Percentiles rank a stretch among this genome's conserved stretches.
Conservation (phyloP, 306 rosid species). For the Oemleria cerasiformis region DNA sequence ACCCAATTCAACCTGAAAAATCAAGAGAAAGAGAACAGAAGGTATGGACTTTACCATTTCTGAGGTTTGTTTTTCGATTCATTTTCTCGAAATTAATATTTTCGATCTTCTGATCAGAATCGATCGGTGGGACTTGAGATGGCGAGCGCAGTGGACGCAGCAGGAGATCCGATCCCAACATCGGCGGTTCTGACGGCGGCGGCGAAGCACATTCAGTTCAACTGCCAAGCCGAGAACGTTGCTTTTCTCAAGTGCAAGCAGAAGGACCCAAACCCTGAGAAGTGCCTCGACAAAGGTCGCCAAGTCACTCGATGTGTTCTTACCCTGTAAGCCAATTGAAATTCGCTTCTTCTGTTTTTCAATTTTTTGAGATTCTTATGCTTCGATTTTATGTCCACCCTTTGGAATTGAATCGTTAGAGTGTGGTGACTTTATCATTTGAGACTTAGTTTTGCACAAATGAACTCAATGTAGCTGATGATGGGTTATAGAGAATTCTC, state of each 20-base stretch:
- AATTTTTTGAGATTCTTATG: neutral
- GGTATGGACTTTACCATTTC: neutral
- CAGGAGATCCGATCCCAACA: slow-evolving; percentile 91
- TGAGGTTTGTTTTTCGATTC: neutral
- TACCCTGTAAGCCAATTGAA: slow-evolving; percentile 51
- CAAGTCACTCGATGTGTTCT: slow-evolving; percentile 91
- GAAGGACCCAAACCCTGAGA: slow-evolving; percentile 88
- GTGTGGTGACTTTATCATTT: neutral
- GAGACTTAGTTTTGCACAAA: neutral
- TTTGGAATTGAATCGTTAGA: neutral
- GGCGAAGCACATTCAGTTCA: slow-evolving; percentile 71
- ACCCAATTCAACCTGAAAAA: neutral
- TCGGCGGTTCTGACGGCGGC: slow-evolving; percentile 89
- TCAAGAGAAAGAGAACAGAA: too few relatives aligned
- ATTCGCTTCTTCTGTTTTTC: neutral
- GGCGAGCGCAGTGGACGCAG: slow-evolving; percentile 74
- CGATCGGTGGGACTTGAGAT: slow-evolving; percentile 39
- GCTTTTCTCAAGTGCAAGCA: slow-evolving; percentile 87
- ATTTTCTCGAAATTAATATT: neutral
- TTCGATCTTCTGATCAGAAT: slow-evolving; percentile 1
- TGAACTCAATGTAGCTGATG: slow-evolving; percentile 9
- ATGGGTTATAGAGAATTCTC: neutral
- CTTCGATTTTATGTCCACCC: neutral
- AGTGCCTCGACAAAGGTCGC: slow-evolving; percentile 84
- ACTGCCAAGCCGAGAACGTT: slow-evolving; percentile 77